Conservation (phyloP, 2,329 filamentous ascomycete species). For the Aspergillus novoparasiticus region DNA sequence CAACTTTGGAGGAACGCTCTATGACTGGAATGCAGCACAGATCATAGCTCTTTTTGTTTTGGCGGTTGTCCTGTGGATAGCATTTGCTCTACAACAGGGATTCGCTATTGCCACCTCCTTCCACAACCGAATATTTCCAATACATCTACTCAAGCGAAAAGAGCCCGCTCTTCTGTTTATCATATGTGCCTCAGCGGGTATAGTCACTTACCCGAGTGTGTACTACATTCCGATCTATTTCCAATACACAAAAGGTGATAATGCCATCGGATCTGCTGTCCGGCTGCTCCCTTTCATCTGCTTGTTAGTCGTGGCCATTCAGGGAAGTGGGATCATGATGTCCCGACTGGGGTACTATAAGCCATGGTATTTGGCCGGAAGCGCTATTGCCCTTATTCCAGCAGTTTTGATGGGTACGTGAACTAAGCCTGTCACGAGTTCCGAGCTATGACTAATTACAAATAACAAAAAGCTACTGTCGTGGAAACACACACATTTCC, state of each 20-base stretch:
- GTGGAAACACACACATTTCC: too few relatives aligned
- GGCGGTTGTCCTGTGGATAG: conserved; percentile 47
- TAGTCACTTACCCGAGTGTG: conserved; percentile 17
- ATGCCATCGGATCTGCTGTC: conserved; percentile 30
- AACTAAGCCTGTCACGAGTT: too few relatives aligned
- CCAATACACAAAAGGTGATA: conserved; percentile 53
- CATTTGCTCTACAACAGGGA: conserved; percentile 53
- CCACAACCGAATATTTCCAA: conserved; percentile 52
- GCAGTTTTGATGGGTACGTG: not conserved
- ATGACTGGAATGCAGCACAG: conserved; percentile 48
- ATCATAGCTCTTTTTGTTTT: conserved; percentile 26
- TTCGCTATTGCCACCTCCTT: conserved; percentile 47
- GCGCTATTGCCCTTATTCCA: not conserved
- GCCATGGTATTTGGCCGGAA: conserved; percentile 29
- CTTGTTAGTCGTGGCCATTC: conserved; percentile 24
- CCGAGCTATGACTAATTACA: too few relatives aligned
- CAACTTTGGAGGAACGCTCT: conserved; percentile 54
- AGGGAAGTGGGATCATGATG: conserved; percentile 27
- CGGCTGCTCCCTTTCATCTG: conserved; percentile 36
- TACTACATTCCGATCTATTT: conserved; percentile 62
- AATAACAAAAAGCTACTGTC: too few relatives aligned
- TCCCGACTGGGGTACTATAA: conserved; percentile 24
- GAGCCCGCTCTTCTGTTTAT: conserved; percentile 49
- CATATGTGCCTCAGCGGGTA: conserved; percentile 29
- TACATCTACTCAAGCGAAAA: conserved; percentile 20